Base-by-base conservation (phyloP, 1,284 basidiomycete species). In the Austropuccinia psidii region DNA sequence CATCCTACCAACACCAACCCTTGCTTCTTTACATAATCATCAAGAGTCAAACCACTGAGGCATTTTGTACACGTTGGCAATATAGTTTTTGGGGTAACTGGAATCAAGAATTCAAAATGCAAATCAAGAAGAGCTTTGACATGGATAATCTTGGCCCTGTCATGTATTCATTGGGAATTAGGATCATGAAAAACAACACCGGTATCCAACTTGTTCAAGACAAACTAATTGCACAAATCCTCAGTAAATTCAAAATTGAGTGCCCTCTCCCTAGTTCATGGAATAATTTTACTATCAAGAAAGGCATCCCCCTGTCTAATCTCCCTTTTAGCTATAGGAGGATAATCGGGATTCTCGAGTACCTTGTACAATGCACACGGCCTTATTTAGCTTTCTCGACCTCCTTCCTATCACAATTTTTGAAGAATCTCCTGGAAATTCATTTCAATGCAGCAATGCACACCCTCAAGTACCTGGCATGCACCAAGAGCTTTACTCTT, bases 131-230 rank as follows among this genome's bases (percentile, higher is more conserved):
- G 31, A 37, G 15, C n/a, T 67, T 67, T 29, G 50, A 52, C 17
- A 67, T 67, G 65, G 65, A 67, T 35, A 50, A 67, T 21, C 33
- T 67, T n/a, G 65, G 66, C 13, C 11, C n/a, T 2, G 15, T 41
- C 33, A 41, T 41, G 33, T 68, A 29, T 27, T 24, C 52, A 6
- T 27, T 57, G 19, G 52, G 52, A 13, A 68, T 57, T 24, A 50
- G 52, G n/a, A 43, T 68, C 13, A 55, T 29, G 55, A n/a, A 54
- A 43, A 35, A 31, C 29, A 8, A 9, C 17, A 17, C 21, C 11
- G 33, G n/a, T 13, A 50, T 66, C 27, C 31, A n/a, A 27, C 21
- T 68, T 9, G 17, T 54, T 29, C 66, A 68, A 57, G 66, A 68
- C 31, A 52, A 68, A 13, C 57, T 55, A 37, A 57, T 68, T 19